These are phyloP conservation scores for Claviceps fusiformis DNA, from an alignment of 2,329 filamentous ascomycete species.

Conservation along the genomic window DNA sequence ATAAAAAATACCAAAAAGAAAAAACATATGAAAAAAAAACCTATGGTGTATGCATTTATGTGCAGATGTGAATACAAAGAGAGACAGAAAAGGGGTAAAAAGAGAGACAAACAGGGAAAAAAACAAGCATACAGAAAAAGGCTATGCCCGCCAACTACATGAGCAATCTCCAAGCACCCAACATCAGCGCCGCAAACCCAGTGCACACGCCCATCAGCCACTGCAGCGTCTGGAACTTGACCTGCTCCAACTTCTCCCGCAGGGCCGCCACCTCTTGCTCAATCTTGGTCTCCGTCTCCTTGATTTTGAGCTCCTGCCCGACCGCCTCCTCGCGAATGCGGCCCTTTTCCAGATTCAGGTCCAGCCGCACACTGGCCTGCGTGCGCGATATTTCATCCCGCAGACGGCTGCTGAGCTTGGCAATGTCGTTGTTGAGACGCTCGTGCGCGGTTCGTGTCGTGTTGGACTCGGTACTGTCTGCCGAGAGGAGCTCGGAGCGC, in stretches of 20 bases:
- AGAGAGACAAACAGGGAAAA: not conserved
- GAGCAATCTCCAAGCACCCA: slow-evolving; percentile 57
- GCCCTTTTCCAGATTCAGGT: slow-evolving; percentile 93
- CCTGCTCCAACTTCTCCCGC: slow-evolving; percentile 83
- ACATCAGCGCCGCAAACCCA: slow-evolving; percentile 50
- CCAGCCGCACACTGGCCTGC: slow-evolving; percentile 80
- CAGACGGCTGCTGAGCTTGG: slow-evolving; percentile 78
- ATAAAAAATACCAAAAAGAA: not conserved
- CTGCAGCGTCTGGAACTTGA: slow-evolving; percentile 96
- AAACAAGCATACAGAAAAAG: not conserved
- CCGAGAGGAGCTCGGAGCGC: slow-evolving; percentile 80
- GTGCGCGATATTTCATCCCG: slow-evolving; percentile 91
- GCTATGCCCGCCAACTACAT: slow-evolving; percentile 30
- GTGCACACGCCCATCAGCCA: slow-evolving; percentile 86
- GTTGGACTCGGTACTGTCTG: slow-evolving; percentile 81
- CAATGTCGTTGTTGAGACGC: slow-evolving; percentile 82
- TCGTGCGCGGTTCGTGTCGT: slow-evolving; percentile 85
- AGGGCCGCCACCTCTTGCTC: slow-evolving; percentile 91
- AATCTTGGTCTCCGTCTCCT: slow-evolving; percentile 96
- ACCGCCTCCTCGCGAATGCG: slow-evolving; percentile 93
- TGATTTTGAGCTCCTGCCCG: slow-evolving; percentile 92
- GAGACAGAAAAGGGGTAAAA: not conserved
- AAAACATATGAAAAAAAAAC: not conserved
- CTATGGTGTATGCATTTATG: no score
- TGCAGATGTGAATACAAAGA: not conserved